Evolutionary conservation across 2,329 filamentous ascomycete species (phyloP).

Genomic region (Epichloe uncinata): DNA sequence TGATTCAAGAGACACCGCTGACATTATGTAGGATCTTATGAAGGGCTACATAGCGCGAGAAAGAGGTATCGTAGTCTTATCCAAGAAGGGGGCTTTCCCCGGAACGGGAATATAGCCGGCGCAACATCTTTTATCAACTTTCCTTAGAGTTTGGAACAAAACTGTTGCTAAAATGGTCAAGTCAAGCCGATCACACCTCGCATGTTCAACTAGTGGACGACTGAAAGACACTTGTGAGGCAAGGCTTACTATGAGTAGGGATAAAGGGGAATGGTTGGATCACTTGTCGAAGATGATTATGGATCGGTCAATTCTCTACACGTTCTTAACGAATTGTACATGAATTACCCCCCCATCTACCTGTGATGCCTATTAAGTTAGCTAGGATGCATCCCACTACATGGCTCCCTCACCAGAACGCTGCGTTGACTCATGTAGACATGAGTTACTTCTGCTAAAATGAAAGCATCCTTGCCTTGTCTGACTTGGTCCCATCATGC

Average conservation of each 20-base stretch:
- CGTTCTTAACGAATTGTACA: not conserved
- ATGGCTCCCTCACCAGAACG: not conserved
- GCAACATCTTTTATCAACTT: not conserved
- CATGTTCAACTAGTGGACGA: not conserved
- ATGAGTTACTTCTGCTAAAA: not conserved
- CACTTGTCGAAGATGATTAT: not conserved
- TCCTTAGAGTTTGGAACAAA: too few relatives aligned
- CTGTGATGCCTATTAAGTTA: not conserved
- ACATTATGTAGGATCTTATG: constrained; percentile 59
- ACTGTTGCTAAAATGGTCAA: too few relatives aligned
- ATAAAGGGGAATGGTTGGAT: not conserved
- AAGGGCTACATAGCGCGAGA: constrained; percentile 96
- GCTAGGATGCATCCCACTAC: too few relatives aligned
- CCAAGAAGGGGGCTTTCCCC: constrained; percentile 86
- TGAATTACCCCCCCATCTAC: not conserved
- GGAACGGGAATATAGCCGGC: constrained; percentile 57
- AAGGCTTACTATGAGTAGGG: not conserved
- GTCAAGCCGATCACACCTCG: not conserved
- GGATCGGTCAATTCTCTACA: not conserved
- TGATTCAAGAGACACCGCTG: constrained; percentile 12
- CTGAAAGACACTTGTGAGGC: not conserved
- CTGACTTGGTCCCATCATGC: not conserved
- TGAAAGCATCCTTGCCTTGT: not conserved
- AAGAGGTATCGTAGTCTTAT: constrained; percentile 78
- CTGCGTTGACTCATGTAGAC: not conserved